A percentile compares a stretch with the other conserved stretches of the same genome.
phyloP scores from a whole-genome alignment of 179 eudicot genomes.

The Carnegiea gigantea region DNA sequence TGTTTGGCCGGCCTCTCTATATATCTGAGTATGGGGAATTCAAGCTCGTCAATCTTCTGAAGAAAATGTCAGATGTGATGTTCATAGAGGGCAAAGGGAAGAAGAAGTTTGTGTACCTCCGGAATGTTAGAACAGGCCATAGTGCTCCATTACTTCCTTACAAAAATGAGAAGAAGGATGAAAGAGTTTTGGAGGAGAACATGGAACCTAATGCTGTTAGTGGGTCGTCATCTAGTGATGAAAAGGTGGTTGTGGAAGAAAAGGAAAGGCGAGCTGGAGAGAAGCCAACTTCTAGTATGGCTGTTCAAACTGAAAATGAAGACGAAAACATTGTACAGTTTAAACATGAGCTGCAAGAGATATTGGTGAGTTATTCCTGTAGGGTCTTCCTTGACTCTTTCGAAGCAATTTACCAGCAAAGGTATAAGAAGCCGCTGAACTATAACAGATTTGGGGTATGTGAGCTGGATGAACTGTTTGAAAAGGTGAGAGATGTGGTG shows the following conservation, averaged over 20 bases:
- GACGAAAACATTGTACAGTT: conserved; percentile 45
- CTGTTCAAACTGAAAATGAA: conserved; percentile 21
- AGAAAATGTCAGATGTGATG: conserved; percentile 63
- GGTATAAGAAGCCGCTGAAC: conserved; percentile 65
- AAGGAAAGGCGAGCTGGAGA: conserved; percentile 26
- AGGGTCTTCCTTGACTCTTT: conserved; percentile 54
- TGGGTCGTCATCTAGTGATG: conserved; percentile 82
- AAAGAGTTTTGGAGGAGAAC: conserved; percentile 46
- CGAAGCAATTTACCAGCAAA: conserved; percentile 69
- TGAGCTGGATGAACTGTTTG: conserved; percentile 61
- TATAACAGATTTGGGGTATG: conserved; percentile 60
- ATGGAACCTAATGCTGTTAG: conserved; percentile 33
- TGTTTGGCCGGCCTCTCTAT: conserved; percentile 69
- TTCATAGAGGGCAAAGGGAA: conserved; percentile 67
- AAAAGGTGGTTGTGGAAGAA: conserved; percentile 51
- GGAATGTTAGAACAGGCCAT: conserved; percentile 39
- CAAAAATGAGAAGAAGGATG: conserved; percentile 57
- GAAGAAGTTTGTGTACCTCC: conserved; percentile 56
- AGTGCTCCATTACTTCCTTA: conserved; percentile 33
- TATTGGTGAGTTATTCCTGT: conserved; percentile 80
- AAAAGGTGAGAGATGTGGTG: conserved; percentile 70
- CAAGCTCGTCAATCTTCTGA: conserved; percentile 76
- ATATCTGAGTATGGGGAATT: conserved; percentile 69
- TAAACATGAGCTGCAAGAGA: conserved; percentile 82
- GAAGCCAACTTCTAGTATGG: conserved; percentile 16